Conservation (phyloP, 257 asterid species). For the Rehmannia glutinosa region DNA sequence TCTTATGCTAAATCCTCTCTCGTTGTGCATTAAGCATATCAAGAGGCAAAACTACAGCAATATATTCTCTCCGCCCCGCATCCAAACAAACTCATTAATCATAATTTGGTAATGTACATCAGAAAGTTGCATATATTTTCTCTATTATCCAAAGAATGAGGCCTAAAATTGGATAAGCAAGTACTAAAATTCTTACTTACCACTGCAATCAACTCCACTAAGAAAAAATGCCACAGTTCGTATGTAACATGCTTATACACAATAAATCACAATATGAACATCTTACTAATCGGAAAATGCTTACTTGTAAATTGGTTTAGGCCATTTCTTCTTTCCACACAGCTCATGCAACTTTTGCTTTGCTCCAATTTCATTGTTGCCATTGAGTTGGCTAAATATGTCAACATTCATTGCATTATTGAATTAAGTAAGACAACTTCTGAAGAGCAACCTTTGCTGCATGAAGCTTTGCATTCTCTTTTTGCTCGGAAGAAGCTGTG, state of each 20-base stretch:
- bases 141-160: too few relatives aligned
- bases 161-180: background rate
- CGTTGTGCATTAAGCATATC: background rate
- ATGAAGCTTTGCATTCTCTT: conserved; percentile 67
- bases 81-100: background rate
- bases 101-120: too few relatives aligned
- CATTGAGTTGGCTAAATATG: conserved; percentile 24
- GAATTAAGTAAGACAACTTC: conserved; percentile 24
- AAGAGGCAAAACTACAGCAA: background rate
- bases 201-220: background rate
- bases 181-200: background rate
- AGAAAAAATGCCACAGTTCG: too few relatives aligned
- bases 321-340: conserved; percentile 78
- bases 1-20: background rate
- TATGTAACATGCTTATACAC: too few relatives aligned
- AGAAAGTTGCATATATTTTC: too few relatives aligned
- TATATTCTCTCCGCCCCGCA: background rate
- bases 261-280: too few relatives aligned
- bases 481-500: conserved; percentile 59
- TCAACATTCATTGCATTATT: background rate
- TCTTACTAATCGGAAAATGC: background rate
- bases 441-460: conserved; percentile 73
- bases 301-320: conserved; percentile 65
- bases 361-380: conserved; percentile 46
- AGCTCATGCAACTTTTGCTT: conserved; percentile 66